Evolutionary conservation across 805 yeast genomes (phyloP).

Genomic region (Pichia scutulata): DNA sequence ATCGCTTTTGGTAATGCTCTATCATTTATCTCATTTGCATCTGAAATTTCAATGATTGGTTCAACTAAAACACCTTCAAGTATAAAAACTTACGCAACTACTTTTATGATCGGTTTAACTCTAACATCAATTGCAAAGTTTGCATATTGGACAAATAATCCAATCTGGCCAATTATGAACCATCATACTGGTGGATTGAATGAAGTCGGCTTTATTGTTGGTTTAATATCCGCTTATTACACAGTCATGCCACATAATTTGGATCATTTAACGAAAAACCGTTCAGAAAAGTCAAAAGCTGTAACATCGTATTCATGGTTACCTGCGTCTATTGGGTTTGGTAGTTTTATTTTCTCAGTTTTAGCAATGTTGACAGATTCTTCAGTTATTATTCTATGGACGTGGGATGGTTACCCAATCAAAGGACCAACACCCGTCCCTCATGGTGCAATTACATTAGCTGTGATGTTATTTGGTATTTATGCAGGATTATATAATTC

Average conservation of each 20-base stretch:
- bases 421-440: slow-evolving; percentile 83
- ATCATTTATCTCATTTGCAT: slow-evolving; percentile 50
- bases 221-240: slow-evolving; percentile 54
- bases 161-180: slow-evolving; percentile 94
- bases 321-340: slow-evolving; percentile 61
- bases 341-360: slow-evolving; percentile 62
- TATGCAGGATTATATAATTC: slow-evolving; percentile 35
- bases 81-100: slow-evolving; percentile 38
- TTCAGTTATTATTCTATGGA: slow-evolving; percentile 82
- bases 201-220: slow-evolving; percentile 55
- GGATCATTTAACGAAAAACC: not conserved
- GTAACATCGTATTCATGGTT: slow-evolving; percentile 19
- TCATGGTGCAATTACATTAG: slow-evolving; percentile 63
- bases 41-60: slow-evolving; percentile 39
- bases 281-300: not conserved
- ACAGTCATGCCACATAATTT: slow-evolving; percentile 30
- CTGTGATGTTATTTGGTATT: slow-evolving; percentile 51
- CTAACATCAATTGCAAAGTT: slow-evolving; percentile 68
- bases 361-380: slow-evolving; percentile 77
- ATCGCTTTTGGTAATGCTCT: slow-evolving; percentile 63
- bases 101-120: slow-evolving; percentile 66
- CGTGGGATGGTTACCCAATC: slow-evolving; percentile 94
- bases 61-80: slow-evolving; percentile 20
- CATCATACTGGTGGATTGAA: slow-evolving; percentile 81
- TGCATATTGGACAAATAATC: slow-evolving; percentile 78